Percentiles rank a stretch among this genome's conserved stretches.
Conservation (phyloP, 371 early-diverging fungal genomes). For the Mucor mucedo region DNA sequence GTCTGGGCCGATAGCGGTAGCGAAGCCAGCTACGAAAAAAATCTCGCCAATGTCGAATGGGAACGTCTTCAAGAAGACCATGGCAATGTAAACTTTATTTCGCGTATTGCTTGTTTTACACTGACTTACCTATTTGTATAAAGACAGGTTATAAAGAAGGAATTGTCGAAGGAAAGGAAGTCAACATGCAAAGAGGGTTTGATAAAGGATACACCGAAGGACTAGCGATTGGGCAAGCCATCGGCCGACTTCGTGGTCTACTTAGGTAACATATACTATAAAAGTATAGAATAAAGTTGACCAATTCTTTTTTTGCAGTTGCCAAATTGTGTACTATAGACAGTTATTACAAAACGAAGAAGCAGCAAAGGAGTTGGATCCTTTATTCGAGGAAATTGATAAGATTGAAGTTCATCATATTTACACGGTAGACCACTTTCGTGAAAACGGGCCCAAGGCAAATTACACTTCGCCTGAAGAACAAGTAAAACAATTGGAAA, state of each 20-base stretch:
- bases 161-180: slow-evolving; percentile 66
- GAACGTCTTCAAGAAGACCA: slow-evolving; percentile 57
- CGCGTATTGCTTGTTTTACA: too few relatives aligned
- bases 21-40: slow-evolving; percentile 44
- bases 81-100: slow-evolving; percentile 52
- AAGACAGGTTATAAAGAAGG: slow-evolving; percentile 73
- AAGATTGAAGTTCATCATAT: slow-evolving; percentile 41
- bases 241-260: slow-evolving; percentile 59
- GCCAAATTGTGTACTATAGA: slow-evolving; percentile 36
- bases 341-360: slow-evolving; percentile 34
- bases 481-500: slow-evolving; percentile 17
- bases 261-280: slow-evolving; percentile 38
- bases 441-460: slow-evolving; percentile 18
- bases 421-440: slow-evolving; percentile 43
- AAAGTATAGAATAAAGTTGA: not conserved
- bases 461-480: slow-evolving; percentile 23
- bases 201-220: slow-evolving; percentile 63
- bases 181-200: slow-evolving; percentile 67
- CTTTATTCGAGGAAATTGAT: slow-evolving; percentile 38
- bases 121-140: not conserved
- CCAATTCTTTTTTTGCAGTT: slow-evolving; percentile 18
- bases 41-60: slow-evolving; percentile 61
- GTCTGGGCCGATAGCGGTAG: slow-evolving; percentile 57
- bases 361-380: slow-evolving; percentile 22
- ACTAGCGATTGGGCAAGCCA: slow-evolving; percentile 43